Base-by-base conservation (phyloP, 192 early-diverging fungal genomes). In the Rhizoclosmatium sp. region DNA sequence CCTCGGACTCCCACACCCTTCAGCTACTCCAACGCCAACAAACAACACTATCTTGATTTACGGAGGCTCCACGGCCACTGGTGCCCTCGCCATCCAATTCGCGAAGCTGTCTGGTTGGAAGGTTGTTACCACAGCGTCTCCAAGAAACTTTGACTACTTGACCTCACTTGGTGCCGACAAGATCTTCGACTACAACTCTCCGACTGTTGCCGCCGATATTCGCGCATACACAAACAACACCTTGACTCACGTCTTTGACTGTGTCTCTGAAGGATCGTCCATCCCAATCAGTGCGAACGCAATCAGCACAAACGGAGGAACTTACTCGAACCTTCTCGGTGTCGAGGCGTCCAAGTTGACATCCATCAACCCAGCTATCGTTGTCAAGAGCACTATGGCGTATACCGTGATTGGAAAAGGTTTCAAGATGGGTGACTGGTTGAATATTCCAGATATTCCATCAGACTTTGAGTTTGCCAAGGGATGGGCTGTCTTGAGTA, bases 21-120 rank as follows among this genome's bases (percentile, higher is more conserved):
- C 31, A 31, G 70, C 82, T 14, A 76, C 75, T 14, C 59, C 76
- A 16, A 78, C 81, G 59, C 47, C 21, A 7, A 46, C 46, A 10
- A 68, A 47, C 40, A 44, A 41, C 41, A 39, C 59, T 21, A 16
- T 39, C 21, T 61, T 86, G n/a, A 68, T 86, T 49, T 86, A 80
- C 75, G 82, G 82, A 39, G 79, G 76, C 10, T 65, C 74, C 10
- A 67, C 76, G 4, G 67, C 80, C 19, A 81, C 78, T 16, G 85
- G 85, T 5, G 46, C 74, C n/a, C 75, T 83, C 71, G 85, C 85
- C 42, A 78, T 86, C n/a, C 85, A 86, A 74, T 71, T 81, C 19
- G 81, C 71, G 2, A 82, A 80, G 56, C 41, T 78, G 2, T 62
- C 69, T 40, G 69, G 69, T 3, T 31, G 31, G 31, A 31, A 31